Conservation (phyloP, 2,329 filamentous ascomycete genomes). For the Zymoseptoria tritici region DNA sequence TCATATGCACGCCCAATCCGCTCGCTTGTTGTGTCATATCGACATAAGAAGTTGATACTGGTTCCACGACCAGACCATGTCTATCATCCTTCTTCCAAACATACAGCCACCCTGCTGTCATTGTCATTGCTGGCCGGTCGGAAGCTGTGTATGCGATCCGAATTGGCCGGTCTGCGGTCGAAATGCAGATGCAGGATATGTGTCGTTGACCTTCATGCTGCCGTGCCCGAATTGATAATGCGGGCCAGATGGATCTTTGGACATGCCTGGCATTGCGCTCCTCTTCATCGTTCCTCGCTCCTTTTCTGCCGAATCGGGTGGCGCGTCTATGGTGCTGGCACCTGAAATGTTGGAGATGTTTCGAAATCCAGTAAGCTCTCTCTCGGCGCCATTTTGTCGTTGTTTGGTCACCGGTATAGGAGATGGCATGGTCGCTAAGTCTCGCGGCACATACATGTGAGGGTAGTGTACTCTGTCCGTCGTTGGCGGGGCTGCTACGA, state of each 20-base stretch:
- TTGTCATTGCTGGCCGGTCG: neutral
- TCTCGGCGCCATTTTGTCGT: slow-evolving; percentile 17
- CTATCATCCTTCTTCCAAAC: neutral
- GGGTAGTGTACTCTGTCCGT: slow-evolving; percentile 13
- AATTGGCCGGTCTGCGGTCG: slow-evolving; percentile 21
- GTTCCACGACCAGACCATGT: neutral
- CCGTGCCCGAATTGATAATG: slow-evolving; percentile 10
- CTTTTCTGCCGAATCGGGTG: slow-evolving; percentile 20
- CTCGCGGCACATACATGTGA: neutral
- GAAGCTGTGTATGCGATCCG: slow-evolving; percentile 18
- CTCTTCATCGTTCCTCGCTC: slow-evolving; percentile 6
- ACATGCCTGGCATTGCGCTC: slow-evolving; percentile 9
- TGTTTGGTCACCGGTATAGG: slow-evolving; percentile 24
- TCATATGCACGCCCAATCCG: neutral
- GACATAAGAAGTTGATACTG: neutral
- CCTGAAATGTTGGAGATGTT: slow-evolving; percentile 33
- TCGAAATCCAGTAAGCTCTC: slow-evolving; percentile 26
- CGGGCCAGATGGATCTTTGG: slow-evolving; percentile 17
- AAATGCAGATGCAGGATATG: slow-evolving; percentile 19
- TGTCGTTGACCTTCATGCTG: slow-evolving; percentile 16
- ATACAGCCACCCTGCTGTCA: neutral
- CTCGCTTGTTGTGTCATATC: neutral
- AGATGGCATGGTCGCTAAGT: slow-evolving; percentile 10
- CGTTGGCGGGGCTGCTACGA: slow-evolving; percentile 24
- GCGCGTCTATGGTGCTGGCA: slow-evolving; percentile 30